Evolutionary conservation across 2,329 filamentous ascomycete species (phyloP).

Genomic region (Ophiocordyceps camponoti-leonardi): DNA sequence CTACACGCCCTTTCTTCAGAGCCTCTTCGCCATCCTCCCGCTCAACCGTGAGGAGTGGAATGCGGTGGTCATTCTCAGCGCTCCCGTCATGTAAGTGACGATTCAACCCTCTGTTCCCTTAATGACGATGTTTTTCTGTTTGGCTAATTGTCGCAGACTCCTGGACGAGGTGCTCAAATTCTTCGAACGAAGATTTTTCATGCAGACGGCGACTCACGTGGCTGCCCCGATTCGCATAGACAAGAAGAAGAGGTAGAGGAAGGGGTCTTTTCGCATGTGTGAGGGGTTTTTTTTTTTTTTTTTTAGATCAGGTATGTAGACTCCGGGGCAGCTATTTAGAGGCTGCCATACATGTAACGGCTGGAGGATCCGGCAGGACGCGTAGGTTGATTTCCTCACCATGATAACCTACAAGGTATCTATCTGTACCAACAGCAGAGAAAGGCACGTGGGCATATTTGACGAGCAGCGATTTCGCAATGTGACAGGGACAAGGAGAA

Average conservation of each 20-base stretch:
- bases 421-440: not conserved
- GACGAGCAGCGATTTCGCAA: not conserved
- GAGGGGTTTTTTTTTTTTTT: too few relatives aligned
- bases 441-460: not conserved
- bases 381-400: not conserved
- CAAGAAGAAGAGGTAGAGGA: constrained; percentile 36
- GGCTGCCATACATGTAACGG: constrained; percentile 11
- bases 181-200: constrained; percentile 51
- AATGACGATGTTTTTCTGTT: not conserved
- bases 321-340: constrained; percentile 12
- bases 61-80: constrained; percentile 75
- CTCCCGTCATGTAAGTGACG: constrained; percentile 73
- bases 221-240: constrained; percentile 20
- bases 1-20: constrained; percentile 79
- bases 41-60: constrained; percentile 80
- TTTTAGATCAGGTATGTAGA: constrained; percentile 5
- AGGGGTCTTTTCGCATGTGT: too few relatives aligned
- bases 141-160: constrained; percentile 27
- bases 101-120: too few relatives aligned
- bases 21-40: constrained; percentile 78
- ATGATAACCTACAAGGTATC: not conserved
- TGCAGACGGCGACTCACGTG: constrained; percentile 27
- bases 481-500: not conserved
- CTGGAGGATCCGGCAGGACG: not conserved
- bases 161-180: constrained; percentile 77